These are phyloP conservation scores for Vaccinium darrowii DNA, from an alignment of 148 eudicot species.

Conservation along the genomic window DNA sequence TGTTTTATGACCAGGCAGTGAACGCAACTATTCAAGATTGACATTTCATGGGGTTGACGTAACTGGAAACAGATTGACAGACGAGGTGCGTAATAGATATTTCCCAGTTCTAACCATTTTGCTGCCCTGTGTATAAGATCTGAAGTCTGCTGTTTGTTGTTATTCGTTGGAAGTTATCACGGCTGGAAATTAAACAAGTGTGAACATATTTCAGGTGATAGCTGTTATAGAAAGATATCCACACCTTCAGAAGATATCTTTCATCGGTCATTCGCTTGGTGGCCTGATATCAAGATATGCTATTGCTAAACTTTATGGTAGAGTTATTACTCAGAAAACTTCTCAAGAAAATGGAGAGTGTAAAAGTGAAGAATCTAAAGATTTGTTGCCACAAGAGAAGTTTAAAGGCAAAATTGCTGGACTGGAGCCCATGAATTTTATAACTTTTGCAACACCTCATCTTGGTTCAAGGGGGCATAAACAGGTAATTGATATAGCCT, in stretches of 20 bases:
- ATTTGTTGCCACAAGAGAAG: constrained; percentile 36
- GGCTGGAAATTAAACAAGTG: background rate
- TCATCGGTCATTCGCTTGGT: constrained; percentile 86
- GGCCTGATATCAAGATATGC: constrained; percentile 88
- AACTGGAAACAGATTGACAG: constrained; percentile 81
- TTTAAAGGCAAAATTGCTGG: constrained; percentile 67
- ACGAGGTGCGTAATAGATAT: constrained; percentile 58
- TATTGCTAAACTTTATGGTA: constrained; percentile 62
- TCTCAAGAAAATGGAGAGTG: constrained; percentile 25
- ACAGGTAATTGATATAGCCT: constrained; percentile 47
- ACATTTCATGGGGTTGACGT: constrained; percentile 94
- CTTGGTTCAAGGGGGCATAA: constrained; percentile 90
- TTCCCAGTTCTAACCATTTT: background rate
- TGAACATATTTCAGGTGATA: constrained; percentile 56
- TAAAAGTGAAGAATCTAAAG: constrained; percentile 23
- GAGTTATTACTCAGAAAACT: constrained; percentile 23
- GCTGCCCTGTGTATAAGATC: background rate
- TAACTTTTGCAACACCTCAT: constrained; percentile 87
- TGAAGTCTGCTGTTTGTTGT: background rate
- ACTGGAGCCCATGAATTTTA: constrained; percentile 78
- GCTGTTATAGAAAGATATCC: constrained; percentile 57
- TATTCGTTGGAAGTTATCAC: background rate
- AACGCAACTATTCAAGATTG: constrained; percentile 52
- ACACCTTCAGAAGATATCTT: constrained; percentile 71
- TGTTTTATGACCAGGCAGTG: constrained; percentile 62